These are phyloP conservation scores for Gymnopilus junonius DNA, from an alignment of 768 basidiomycete genomes.

Conservation along the genomic window DNA sequence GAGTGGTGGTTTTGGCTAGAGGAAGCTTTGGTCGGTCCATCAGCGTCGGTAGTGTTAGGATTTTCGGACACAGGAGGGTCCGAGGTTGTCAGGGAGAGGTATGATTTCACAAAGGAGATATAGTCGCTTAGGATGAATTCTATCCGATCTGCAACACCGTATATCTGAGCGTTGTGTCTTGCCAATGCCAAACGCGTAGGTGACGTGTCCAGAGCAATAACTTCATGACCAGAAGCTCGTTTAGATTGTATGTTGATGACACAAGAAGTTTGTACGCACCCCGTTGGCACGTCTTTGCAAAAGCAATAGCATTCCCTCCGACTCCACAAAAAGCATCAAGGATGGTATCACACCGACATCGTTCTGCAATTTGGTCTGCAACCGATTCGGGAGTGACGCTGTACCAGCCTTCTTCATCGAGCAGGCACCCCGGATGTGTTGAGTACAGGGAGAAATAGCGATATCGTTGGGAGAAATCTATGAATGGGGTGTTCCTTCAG, in stretches of 20 bases:
- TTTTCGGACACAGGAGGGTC: slow-evolving; percentile 21
- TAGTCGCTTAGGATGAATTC: slow-evolving; percentile 93
- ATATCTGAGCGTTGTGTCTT: slow-evolving; percentile 90
- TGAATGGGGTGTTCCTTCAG: slow-evolving; percentile 1
- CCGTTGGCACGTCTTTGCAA: slow-evolving; percentile 93
- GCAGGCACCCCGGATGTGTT: slow-evolving; percentile 70
- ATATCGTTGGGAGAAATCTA: slow-evolving; percentile 87
- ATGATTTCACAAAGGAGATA: slow-evolving; percentile 71
- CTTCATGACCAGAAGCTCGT: no score
- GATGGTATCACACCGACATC: slow-evolving; percentile 84
- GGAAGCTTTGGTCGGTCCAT: neutral
- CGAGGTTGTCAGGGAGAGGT: slow-evolving; percentile 35
- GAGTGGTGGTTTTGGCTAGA: slow-evolving; percentile 11
- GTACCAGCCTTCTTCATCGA: slow-evolving; percentile 98
- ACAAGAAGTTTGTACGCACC: no score
- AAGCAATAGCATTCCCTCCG: slow-evolving; percentile 96
- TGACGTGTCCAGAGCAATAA: slow-evolving; percentile 92
- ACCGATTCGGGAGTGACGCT: slow-evolving; percentile 93
- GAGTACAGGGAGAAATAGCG: slow-evolving; percentile 83
- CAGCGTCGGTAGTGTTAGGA: neutral
- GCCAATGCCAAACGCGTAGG: slow-evolving; percentile 87
- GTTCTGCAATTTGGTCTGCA: slow-evolving; percentile 91
- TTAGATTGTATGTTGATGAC: no score
- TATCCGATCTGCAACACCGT: slow-evolving; percentile 93
- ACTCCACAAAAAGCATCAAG: slow-evolving; percentile 98